phyloP scores from a whole-genome alignment of 1,139 yeast genomes.

The Lodderomyces orthopsilosis region DNA sequence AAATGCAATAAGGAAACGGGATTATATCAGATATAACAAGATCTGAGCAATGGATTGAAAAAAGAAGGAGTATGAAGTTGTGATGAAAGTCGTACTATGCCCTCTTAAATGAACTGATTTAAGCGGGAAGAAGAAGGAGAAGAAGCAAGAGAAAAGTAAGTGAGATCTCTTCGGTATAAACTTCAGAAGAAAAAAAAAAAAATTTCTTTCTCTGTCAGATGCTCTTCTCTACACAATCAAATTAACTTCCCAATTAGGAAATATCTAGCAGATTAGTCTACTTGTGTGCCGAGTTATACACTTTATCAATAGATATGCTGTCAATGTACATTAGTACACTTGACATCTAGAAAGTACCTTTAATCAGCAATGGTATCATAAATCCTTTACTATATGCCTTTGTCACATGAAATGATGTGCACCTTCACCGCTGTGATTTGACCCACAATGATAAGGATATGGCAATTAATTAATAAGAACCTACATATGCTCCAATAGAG shows the following conservation, averaged over 20 bases:
- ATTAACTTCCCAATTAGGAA: constrained; percentile 28
- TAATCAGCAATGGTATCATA: neutral
- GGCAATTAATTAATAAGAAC: too few species aligned
- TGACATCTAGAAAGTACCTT: constrained; percentile 3
- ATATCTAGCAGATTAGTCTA: neutral
- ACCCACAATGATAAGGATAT: neutral
- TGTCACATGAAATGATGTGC: neutral
- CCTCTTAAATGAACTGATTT: constrained; percentile 46
- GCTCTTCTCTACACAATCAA: neutral
- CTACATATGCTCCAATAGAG: neutral
- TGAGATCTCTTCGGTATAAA: neutral
- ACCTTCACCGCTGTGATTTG: neutral
- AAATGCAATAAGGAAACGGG: neutral
- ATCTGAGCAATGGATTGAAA: neutral
- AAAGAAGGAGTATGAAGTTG: constrained; percentile 10
- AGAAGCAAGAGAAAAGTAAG: constrained; percentile 8
- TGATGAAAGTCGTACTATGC: constrained; percentile 23
- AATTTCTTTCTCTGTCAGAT: constrained; percentile 3
- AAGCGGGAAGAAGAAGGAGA: constrained; percentile 45
- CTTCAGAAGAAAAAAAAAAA: constrained; percentile 5
- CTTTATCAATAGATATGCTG: constrained; percentile 10
- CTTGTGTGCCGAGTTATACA: constrained; percentile 27
- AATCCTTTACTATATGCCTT: too few species aligned
- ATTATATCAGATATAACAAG: constrained; percentile 1
- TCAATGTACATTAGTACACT: too few species aligned